A percentile compares a stretch with the other conserved stretches of the same genome.
Evolutionary conservation across 2,329 filamentous ascomycete genomes (phyloP).

Genomic region (Shiraia bambusicola): DNA sequence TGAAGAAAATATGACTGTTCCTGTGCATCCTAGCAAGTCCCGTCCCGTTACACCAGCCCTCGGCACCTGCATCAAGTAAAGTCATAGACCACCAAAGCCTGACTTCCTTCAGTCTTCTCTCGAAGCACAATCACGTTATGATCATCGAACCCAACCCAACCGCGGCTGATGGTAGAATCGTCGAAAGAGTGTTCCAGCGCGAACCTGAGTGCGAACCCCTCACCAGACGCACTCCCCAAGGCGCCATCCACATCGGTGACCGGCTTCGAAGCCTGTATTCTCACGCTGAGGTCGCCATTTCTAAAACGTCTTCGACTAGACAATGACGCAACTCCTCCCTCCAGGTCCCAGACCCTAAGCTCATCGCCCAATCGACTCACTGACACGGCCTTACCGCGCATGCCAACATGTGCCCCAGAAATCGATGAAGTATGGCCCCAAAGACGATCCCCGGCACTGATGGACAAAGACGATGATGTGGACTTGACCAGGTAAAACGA

Average conservation of each 20-base stretch:
- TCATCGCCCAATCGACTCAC: constrained; percentile 73
- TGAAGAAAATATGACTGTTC: no score
- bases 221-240: constrained; percentile 22
- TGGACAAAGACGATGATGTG: constrained; percentile 62
- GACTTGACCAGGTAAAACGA: constrained; percentile 80
- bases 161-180: constrained; percentile 50
- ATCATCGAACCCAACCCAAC: constrained; percentile 85
- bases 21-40: no score
- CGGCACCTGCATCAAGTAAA: constrained; percentile 61
- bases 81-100: constrained; percentile 81
- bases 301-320: constrained; percentile 45
- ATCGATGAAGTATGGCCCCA: constrained; percentile 94
- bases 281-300: constrained; percentile 56
- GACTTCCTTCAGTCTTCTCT: constrained; percentile 66
- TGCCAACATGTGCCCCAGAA: constrained; percentile 79
- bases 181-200: constrained; percentile 40
- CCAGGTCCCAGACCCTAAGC: constrained; percentile 81
- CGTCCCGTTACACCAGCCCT: no score
- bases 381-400: constrained; percentile 85
- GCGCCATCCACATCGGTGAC: constrained; percentile 14
- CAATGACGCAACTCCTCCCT: constrained; percentile 62
- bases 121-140: constrained; percentile 87
- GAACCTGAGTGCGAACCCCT: constrained; percentile 37
- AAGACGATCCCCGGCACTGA: constrained; percentile 73
- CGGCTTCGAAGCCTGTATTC: constrained; percentile 48